A percentile compares a stretch with the other conserved stretches of the same genome.
Conservation (phyloP, 352 stramenopile species). For the Pilasporangium apinafurcum region DNA sequence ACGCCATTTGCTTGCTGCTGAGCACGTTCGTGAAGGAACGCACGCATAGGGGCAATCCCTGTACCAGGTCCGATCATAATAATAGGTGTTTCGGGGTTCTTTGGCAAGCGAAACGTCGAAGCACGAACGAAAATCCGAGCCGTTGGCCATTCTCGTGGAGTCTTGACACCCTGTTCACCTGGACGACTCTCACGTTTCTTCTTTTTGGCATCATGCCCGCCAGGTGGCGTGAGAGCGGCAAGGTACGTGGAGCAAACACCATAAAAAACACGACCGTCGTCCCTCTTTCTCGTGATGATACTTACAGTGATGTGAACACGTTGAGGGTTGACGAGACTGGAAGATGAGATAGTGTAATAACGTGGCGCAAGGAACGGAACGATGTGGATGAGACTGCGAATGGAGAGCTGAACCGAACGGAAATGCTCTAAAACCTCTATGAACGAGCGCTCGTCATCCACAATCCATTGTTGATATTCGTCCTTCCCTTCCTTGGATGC, state of each 20-base stretch:
- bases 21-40: slow-evolving; percentile 93
- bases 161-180: slow-evolving; percentile 67
- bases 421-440: slow-evolving; percentile 88
- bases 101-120: slow-evolving; percentile 94
- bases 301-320: slow-evolving; percentile 93
- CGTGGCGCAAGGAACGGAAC: slow-evolving; percentile 92
- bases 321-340: slow-evolving; percentile 85
- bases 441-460: slow-evolving; percentile 88
- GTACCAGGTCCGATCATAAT: slow-evolving; percentile 95
- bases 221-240: slow-evolving; percentile 43
- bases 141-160: slow-evolving; percentile 51
- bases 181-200: slow-evolving; percentile 66
- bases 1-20: slow-evolving; percentile 56
- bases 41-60: slow-evolving; percentile 96
- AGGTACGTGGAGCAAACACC: slow-evolving; percentile 95
- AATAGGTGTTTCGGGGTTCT: slow-evolving; percentile 85
- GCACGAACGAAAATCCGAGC: slow-evolving; percentile 91
- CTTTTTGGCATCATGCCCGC: slow-evolving; percentile 31
- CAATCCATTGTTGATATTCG: slow-evolving; percentile 92
- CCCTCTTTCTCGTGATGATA: slow-evolving; percentile 82
- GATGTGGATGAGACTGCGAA: slow-evolving; percentile 88
- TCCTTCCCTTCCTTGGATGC: slow-evolving; percentile 87
- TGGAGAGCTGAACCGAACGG: slow-evolving; percentile 43
- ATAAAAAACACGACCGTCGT: slow-evolving; percentile 77
- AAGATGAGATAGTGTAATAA: slow-evolving; percentile 99